A percentile compares a stretch with the other conserved stretches of the same genome.
Conservation (phyloP, 1,284 basidiomycete genomes). For the Leccinum pallidistipes region DNA sequence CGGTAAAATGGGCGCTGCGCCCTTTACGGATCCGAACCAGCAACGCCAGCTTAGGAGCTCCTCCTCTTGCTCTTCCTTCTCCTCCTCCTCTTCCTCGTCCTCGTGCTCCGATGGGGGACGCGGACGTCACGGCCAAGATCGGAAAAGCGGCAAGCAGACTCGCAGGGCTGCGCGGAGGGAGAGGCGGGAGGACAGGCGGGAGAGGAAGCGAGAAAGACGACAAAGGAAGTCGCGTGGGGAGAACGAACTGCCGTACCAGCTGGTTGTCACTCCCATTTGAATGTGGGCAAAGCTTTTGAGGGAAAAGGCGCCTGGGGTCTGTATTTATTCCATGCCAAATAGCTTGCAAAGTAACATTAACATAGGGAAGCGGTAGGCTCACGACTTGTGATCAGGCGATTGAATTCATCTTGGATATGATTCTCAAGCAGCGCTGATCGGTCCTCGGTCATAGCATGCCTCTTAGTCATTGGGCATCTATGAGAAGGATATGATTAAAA, state of each 20-base stretch:
- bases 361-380: too few relatives aligned
- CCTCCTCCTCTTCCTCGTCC: background rate
- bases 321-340: too few relatives aligned
- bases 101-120: conserved; percentile 6
- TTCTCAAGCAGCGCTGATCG: too few relatives aligned
- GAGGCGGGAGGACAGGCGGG: conserved; percentile 10
- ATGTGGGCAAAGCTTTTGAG: background rate
- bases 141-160: conserved; percentile 3
- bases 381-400: too few relatives aligned
- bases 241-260: conserved; percentile 20
- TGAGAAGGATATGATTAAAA: too few relatives aligned
- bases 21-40: conserved; percentile 21
- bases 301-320: too few relatives aligned
- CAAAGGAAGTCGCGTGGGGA: conserved; percentile 17
- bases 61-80: background rate
- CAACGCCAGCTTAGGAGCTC: conserved; percentile 5
- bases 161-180: conserved; percentile 17
- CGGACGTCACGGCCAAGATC: background rate
- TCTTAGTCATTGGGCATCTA: too few relatives aligned
- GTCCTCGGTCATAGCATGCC: too few relatives aligned
- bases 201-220: conserved; percentile 6
- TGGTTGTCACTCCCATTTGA: conserved; percentile 20
- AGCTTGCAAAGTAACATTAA: too few relatives aligned
- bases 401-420: too few relatives aligned
- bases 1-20: conserved; percentile 25